Conservation (phyloP, 2,329 filamentous ascomycete species). For the Bipolaris cookei region DNA sequence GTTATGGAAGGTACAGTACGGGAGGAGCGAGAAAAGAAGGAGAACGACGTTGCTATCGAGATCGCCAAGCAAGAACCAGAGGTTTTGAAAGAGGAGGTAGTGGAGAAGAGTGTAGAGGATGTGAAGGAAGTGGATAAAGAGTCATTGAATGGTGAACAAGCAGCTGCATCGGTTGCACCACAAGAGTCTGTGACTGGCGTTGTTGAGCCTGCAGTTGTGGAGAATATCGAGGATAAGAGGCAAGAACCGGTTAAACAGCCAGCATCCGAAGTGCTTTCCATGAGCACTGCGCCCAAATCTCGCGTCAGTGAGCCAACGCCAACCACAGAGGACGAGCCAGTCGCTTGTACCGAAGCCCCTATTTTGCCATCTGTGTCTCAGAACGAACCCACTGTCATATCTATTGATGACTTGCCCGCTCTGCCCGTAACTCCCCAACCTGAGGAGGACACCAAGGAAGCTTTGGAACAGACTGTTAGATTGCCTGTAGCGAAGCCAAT, state of each 20-base stretch:
- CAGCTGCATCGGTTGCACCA: background rate
- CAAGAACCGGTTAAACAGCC: slow-evolving; percentile 18
- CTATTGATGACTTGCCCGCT: background rate
- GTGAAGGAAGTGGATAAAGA: background rate
- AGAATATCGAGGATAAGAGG: slow-evolving; percentile 28
- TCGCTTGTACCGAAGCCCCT: background rate
- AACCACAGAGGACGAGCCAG: background rate
- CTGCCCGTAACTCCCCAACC: background rate
- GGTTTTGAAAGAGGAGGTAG: slow-evolving; percentile 10
- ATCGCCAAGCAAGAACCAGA: slow-evolving; percentile 14
- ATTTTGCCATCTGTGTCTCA: slow-evolving; percentile 1
- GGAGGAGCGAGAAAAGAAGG: slow-evolving; percentile 13
- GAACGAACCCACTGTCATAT: slow-evolving; percentile 2
- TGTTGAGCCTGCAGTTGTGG: slow-evolving; percentile 12
- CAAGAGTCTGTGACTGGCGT: slow-evolving; percentile 12
- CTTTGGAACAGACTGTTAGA: background rate
- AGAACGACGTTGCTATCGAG: slow-evolving; percentile 5
- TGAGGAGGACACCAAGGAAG: background rate
- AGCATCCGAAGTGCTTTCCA: slow-evolving; percentile 6
- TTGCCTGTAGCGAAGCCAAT: background rate
- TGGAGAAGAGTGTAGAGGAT: background rate
- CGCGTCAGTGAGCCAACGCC: background rate
- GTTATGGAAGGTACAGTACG: background rate
- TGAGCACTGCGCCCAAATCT: background rate
- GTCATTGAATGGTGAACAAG: slow-evolving; percentile 4